These are phyloP conservation scores for Macrophomina tecta DNA, from an alignment of 2,329 filamentous ascomycete species.

Conservation along the genomic window DNA sequence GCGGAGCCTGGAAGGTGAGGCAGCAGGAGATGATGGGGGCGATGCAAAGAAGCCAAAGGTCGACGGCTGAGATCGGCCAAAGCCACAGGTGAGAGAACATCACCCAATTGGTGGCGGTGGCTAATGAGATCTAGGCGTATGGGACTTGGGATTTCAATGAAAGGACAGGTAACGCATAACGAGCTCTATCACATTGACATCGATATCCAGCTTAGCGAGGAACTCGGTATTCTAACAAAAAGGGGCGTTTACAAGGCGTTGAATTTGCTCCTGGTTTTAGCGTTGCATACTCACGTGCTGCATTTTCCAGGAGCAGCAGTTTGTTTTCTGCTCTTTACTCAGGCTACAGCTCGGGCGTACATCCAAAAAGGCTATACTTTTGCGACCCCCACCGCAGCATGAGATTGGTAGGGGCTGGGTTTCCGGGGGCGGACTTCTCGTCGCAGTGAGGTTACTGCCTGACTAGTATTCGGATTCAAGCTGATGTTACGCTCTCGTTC, in stretches of 20 bases:
- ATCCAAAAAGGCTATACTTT: background rate
- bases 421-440: background rate
- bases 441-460: background rate
- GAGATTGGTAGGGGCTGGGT: background rate
- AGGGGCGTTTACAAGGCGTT: conserved; percentile 3
- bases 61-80: conserved; percentile 8
- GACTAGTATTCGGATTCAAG: background rate
- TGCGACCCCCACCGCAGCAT: background rate
- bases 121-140: conserved; percentile 1
- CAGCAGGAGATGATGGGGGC: background rate
- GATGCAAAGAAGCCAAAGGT: conserved; percentile 24
- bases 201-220: conserved; percentile 16
- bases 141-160: conserved; percentile 1
- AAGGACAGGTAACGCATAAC: conserved; percentile 17
- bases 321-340: background rate
- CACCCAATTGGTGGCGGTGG: background rate
- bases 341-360: background rate
- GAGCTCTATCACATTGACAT: conserved; percentile 14
- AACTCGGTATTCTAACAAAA: background rate
- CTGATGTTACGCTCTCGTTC: background rate
- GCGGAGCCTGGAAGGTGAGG: conserved; percentile 13
- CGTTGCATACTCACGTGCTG: background rate
- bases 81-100: background rate
- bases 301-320: background rate
- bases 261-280: background rate